A percentile compares a stretch with the other conserved stretches of the same genome.
These are phyloP conservation scores for Linaria vulgaris DNA, from an alignment of 257 asterid genomes.

Conservation along the genomic window DNA sequence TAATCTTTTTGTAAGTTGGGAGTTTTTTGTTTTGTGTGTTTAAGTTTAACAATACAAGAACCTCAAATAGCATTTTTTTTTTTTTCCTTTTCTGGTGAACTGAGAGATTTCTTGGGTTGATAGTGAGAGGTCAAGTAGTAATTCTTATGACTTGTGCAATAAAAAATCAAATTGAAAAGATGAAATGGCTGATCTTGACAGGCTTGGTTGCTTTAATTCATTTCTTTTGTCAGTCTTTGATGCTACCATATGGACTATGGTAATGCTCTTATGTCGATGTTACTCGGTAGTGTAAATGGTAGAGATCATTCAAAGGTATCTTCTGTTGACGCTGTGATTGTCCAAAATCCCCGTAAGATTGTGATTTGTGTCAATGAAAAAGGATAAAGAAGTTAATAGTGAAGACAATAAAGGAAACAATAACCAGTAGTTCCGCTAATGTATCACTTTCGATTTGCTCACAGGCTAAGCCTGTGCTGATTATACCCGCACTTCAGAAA, in stretches of 20 bases:
- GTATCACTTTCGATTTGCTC: constrained; percentile 22
- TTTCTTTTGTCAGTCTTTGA: constrained; percentile 66
- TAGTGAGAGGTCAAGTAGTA: background rate
- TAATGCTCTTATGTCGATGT: constrained; percentile 52
- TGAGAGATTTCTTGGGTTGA: constrained; percentile 6
- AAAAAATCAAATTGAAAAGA: constrained; percentile 52
- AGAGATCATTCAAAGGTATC: constrained; percentile 25
- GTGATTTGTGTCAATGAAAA: constrained; percentile 17
- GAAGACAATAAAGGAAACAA: constrained; percentile 8
- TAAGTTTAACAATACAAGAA: constrained; percentile 1
- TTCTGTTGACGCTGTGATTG: constrained; percentile 23
- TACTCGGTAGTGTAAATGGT: constrained; percentile 37
- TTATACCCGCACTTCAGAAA: constrained; percentile 19
- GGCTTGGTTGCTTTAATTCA: constrained; percentile 71
- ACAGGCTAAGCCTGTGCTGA: constrained; percentile 25
- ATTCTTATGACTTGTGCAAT: constrained; percentile 39
- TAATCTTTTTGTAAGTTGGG: constrained; percentile 5
- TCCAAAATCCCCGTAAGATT: constrained; percentile 22
- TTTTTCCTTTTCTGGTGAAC: constrained; percentile 3
- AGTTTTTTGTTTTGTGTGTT: background rate
- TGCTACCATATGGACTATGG: constrained; percentile 88
- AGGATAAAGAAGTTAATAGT: constrained; percentile 25
- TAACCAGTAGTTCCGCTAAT: constrained; percentile 2
- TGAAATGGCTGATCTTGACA: constrained; percentile 74
- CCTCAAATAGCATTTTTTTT: too few species aligned